These are phyloP conservation scores for Candida bentonensis DNA, from an alignment of 805 yeast species.

Conservation along the genomic window DNA sequence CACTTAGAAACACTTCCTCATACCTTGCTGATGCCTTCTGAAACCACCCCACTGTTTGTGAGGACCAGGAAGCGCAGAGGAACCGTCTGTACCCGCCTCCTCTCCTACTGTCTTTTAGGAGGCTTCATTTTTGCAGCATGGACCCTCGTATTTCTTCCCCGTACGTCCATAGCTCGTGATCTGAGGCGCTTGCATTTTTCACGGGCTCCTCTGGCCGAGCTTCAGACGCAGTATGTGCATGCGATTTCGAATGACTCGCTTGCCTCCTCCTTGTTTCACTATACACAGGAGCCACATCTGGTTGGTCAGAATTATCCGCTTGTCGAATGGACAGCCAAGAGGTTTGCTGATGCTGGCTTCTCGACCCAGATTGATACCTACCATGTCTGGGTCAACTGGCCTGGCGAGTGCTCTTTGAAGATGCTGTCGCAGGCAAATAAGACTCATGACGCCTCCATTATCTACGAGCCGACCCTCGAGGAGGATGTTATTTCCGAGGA, in stretches of 20 bases:
- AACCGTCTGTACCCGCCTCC: neutral
- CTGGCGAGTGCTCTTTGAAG: slow-evolving; percentile 37
- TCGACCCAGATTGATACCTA: slow-evolving; percentile 38
- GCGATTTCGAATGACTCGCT: neutral
- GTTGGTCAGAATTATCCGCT: slow-evolving; percentile 25
- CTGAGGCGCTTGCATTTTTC: neutral
- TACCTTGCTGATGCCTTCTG: neutral
- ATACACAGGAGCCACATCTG: slow-evolving; percentile 15
- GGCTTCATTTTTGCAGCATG: neutral
- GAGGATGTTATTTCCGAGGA: slow-evolving; percentile 44
- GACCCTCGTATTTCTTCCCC: neutral
- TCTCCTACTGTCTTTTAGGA: neutral
- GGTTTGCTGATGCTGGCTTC: slow-evolving; percentile 49
- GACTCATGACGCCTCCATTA: slow-evolving; percentile 11
- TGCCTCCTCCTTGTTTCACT: neutral
- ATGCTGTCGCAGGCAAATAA: slow-evolving; percentile 20
- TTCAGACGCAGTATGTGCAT: neutral
- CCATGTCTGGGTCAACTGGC: slow-evolving; percentile 51
- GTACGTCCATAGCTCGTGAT: neutral
- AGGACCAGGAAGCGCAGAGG: neutral
- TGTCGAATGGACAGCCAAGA: slow-evolving; percentile 41
- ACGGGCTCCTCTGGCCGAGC: neutral
- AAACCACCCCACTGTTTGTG: slow-evolving; percentile 1
- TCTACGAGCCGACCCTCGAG: slow-evolving; percentile 37
- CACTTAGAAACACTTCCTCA: neutral